phyloP scores from a whole-genome alignment of 495 filamentous ascomycete genomes.

The Beverwykella pulmonaria region DNA sequence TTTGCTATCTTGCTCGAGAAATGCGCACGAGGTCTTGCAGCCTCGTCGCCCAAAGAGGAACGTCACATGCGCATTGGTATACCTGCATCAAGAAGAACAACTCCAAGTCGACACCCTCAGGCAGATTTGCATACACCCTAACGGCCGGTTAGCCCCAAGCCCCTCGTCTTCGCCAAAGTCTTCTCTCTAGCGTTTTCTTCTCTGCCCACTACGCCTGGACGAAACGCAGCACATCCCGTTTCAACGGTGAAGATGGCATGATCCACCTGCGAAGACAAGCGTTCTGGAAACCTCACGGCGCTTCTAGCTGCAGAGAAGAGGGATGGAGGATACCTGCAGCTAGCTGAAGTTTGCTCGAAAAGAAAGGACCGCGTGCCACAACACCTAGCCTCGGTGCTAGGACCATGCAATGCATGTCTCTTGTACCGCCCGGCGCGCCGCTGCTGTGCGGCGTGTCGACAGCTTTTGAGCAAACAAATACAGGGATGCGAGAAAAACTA shows the following conservation, averaged over 20 bases:
- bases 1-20: not conserved
- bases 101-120: too few relatives aligned
- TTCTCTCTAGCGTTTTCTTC: not conserved
- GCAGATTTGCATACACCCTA: too few relatives aligned
- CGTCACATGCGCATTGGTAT: not conserved
- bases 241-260: not conserved
- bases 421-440: not conserved
- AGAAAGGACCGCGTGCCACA: not conserved
- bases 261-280: not conserved
- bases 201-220: not conserved
- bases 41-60: not conserved
- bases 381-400: too few relatives aligned
- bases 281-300: not conserved
- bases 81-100: too few relatives aligned
- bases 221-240: not conserved
- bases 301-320: not conserved
- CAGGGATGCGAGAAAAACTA: too few relatives aligned
- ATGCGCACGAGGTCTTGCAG: not conserved
- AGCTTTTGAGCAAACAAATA: too few relatives aligned
- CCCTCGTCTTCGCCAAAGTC: not conserved
- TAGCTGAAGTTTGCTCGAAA: not conserved
- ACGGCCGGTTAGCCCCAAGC: not conserved
- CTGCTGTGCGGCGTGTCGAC: not conserved
- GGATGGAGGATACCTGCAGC: not conserved
- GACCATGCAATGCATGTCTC: not conserved